phyloP scores from a whole-genome alignment of 768 basidiomycete species.

The Lyophyllum decastes region DNA sequence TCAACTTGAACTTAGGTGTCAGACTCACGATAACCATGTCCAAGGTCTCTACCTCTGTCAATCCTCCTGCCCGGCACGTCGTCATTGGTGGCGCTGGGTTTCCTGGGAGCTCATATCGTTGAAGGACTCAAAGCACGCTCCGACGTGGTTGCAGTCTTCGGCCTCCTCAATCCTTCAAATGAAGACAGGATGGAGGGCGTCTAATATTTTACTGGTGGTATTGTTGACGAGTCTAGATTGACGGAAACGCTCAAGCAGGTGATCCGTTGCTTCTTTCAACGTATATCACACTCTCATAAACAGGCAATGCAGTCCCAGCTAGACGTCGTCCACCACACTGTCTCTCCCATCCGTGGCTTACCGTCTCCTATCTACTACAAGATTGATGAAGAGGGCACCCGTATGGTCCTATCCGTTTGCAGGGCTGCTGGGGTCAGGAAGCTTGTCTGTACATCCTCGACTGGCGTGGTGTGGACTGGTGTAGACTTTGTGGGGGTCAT shows the following conservation, averaged over 20 bases:
- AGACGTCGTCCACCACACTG: slow-evolving; percentile 61
- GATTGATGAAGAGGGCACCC: slow-evolving; percentile 55
- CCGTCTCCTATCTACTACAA: slow-evolving; percentile 40
- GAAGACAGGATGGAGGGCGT: slow-evolving; percentile 33
- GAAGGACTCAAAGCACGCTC: slow-evolving; percentile 44
- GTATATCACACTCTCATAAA: background rate
- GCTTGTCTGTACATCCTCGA: slow-evolving; percentile 55
- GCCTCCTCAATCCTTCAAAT: slow-evolving; percentile 49
- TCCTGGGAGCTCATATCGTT: slow-evolving; percentile 52
- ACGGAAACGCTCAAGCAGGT: slow-evolving; percentile 41
- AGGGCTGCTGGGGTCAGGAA: slow-evolving; percentile 38
- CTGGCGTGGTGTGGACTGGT: slow-evolving; percentile 51
- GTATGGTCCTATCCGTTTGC: slow-evolving; percentile 44
- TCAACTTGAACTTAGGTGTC: no score
- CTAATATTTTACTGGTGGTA: slow-evolving; percentile 48
- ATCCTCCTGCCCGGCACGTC: slow-evolving; percentile 24
- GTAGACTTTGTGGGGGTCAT: slow-evolving; percentile 45
- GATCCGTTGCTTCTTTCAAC: slow-evolving; percentile 8
- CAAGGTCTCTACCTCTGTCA: no score
- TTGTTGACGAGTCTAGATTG: slow-evolving; percentile 43
- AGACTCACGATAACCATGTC: no score
- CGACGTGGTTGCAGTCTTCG: slow-evolving; percentile 47
- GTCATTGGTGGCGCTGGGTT: slow-evolving; percentile 57
- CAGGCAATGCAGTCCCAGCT: slow-evolving; percentile 36
- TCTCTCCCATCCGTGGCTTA: slow-evolving; percentile 44